Evolutionary conservation across 2,329 filamentous ascomycete genomes (phyloP), one percentile per base, ranked within the genome.

Genomic region (Xylariaceae sp.): DNA sequence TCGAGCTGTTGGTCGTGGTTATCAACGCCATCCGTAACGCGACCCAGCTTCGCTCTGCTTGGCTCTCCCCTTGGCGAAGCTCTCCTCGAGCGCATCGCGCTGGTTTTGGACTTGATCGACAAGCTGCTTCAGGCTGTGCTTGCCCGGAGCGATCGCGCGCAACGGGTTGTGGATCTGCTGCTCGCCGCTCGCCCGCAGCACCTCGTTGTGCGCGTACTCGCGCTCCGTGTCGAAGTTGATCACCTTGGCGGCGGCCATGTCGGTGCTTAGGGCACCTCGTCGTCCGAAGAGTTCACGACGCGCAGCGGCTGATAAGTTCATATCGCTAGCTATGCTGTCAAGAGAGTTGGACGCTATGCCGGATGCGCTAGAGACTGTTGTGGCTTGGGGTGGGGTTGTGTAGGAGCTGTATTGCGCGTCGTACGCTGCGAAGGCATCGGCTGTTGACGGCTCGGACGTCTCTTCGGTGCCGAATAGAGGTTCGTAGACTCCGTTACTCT

Each of bases 201-300:
- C 80, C 73, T 96, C 89, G 71, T 97, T 97, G 65, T 89, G 84
- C 20, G 81, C 83, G 71, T 97, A 97, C 74, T 97, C 92, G 53
- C 79, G 76, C 69, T 95, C 91, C 60, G 91, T 92, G 74, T 96
- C 91, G 81, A 97, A 96, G 66, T 88, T 92, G 59, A 92, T 81
- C 30, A 96, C 81, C 36, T 83, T 86, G n/a, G 83, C 76, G 6
- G 70, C 65, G 13, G 66, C 63, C 33, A 67, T 67, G 26, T 53
- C 61, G n/a, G 69, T 69, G 37, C 70, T 79, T 18, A 72, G 71
- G 4, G 50, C 53, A 8, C 56, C 56, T 15, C 53, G 49, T 37
- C 92, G 88, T 1, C 93, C 93, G 67, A 97, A 93, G 3, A 97
- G 83, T 68, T 95, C 92, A 35, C 93, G 86, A 33, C 87, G 82